Percentiles rank a stretch among this genome's conserved stretches.
These are phyloP conservation scores for Lumnitzera littorea DNA, from an alignment of 345 rosid genomes.

Conservation along the genomic window DNA sequence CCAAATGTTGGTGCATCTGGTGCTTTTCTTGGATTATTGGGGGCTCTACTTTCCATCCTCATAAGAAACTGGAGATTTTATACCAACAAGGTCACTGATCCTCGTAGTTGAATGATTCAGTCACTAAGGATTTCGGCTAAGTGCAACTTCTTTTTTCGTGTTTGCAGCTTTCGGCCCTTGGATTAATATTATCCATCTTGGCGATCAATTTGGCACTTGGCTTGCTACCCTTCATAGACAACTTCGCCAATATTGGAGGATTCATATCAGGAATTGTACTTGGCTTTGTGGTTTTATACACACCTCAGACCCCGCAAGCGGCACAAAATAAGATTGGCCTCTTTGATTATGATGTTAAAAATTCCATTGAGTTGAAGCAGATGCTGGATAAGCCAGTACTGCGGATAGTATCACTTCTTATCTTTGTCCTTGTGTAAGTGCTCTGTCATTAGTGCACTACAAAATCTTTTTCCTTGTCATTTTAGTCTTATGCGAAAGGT, in stretches of 20 bases:
- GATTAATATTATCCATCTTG: constrained; percentile 35
- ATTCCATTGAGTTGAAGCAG: constrained; percentile 40
- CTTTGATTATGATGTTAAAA: constrained; percentile 34
- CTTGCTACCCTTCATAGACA: constrained; percentile 64
- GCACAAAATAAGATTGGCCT: constrained; percentile 41
- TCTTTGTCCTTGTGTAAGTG: constrained; percentile 59
- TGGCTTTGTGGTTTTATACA: constrained; percentile 56
- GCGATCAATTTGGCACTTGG: constrained; percentile 53
- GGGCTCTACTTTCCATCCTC: constrained; percentile 68
- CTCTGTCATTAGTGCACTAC: background rate
- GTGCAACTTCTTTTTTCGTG: constrained; percentile 14
- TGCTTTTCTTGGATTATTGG: constrained; percentile 70
- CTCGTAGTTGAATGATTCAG: constrained; percentile 6
- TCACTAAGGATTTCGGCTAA: background rate
- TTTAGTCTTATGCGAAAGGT: background rate
- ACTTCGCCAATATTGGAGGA: constrained; percentile 72
- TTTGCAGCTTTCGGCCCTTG: constrained; percentile 58
- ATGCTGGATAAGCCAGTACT: constrained; percentile 61
- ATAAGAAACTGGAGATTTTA: constrained; percentile 59
- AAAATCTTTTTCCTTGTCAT: no score
- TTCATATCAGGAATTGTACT: constrained; percentile 67
- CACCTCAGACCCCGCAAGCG: constrained; percentile 43
- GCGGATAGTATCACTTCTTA: constrained; percentile 45
- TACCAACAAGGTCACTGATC: constrained; percentile 48
- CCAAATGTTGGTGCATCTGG: constrained; percentile 62